Evolutionary conservation across 108 stramenopile species (phyloP), one percentile per base, ranked within the genome.

Genomic region (Conticribra weissflogii): DNA sequence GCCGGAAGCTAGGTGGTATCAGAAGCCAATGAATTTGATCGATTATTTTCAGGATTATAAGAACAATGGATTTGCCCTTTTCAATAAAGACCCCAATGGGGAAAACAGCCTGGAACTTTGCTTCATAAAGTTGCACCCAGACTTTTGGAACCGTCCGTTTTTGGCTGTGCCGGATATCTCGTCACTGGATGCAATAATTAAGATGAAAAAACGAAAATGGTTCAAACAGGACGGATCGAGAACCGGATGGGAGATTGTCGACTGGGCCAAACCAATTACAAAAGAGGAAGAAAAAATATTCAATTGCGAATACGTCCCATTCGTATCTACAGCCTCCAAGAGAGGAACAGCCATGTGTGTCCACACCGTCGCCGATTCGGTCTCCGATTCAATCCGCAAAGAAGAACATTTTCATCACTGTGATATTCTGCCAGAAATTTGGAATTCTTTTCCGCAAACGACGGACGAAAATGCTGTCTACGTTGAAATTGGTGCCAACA

Each of bases 401-500:
- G 36, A 41, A 12, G 12, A 41, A 12, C 36, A 41, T 41, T 41
- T 41, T 41, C 36, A 41, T 41, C 36, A 41, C 36, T 41, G 36
- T 41, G 36, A 41, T 41, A 22, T 53, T 23, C 15, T 53, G 24
- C 52, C 52, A 2, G 15, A 53, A 22, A 24, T 53, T 14, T 53
- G 52, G 52, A 53, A 41, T 41, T 41, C 52, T 24, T 21, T 25
- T 12, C 21, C 21, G 1, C 22, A 34, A 34, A 44, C 5, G 16
- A 19, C 19, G 44, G 18, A 59, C 17, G 34, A 59, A 19, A 34
- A 59, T 25, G 16, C 59, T 3, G 3, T 59, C 1, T 79, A 74
- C 48, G 52, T 79, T 21, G 78, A 79, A 15, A 68, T 79, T 68
- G 78, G 78, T 0, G 78, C 72, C 16, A 79, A 79, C 23, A 74